These are phyloP conservation scores for Kurtzmaniella fragi DNA, from an alignment of 805 yeast genomes.

Conservation along the genomic window DNA sequence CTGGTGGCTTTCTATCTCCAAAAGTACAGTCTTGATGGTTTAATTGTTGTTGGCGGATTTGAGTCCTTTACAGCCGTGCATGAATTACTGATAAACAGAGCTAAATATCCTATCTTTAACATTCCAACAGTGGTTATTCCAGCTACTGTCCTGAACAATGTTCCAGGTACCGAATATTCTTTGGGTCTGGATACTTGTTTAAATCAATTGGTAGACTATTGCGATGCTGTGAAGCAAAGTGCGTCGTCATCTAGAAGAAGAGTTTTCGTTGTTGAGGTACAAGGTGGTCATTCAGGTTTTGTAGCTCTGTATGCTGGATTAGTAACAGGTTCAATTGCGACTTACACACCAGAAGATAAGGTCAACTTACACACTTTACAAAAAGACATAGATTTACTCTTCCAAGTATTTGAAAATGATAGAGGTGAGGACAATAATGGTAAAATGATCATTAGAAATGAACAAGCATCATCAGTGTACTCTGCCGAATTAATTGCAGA, in stretches of 20 bases:
- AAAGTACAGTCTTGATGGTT: conserved; percentile 63
- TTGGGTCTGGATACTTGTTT: conserved; percentile 73
- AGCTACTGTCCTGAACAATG: conserved; percentile 75
- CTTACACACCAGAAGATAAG: conserved; percentile 73
- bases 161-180: conserved; percentile 79
- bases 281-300: conserved; percentile 82
- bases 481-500: conserved; percentile 67
- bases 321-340: conserved; percentile 67
- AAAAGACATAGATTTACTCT: conserved; percentile 59
- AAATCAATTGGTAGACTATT: conserved; percentile 63
- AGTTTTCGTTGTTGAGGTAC: conserved; percentile 77
- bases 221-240: conserved; percentile 75
- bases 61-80: conserved; percentile 73
- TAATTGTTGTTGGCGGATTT: conserved; percentile 75
- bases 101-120: conserved; percentile 62
- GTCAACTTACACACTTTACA: conserved; percentile 56
- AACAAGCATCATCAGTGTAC: conserved; percentile 63
- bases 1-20: conserved; percentile 68
- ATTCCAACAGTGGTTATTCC: conserved; percentile 78
- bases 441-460: conserved; percentile 62
- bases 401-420: conserved; percentile 54
- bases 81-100: conserved; percentile 57
- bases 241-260: conserved; percentile 77
- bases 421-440: conserved; percentile 67
- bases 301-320: conserved; percentile 66